Evolutionary conservation across 2,329 filamentous ascomycete genomes (phyloP).

Genomic region (Dichotomopilus funicola): DNA sequence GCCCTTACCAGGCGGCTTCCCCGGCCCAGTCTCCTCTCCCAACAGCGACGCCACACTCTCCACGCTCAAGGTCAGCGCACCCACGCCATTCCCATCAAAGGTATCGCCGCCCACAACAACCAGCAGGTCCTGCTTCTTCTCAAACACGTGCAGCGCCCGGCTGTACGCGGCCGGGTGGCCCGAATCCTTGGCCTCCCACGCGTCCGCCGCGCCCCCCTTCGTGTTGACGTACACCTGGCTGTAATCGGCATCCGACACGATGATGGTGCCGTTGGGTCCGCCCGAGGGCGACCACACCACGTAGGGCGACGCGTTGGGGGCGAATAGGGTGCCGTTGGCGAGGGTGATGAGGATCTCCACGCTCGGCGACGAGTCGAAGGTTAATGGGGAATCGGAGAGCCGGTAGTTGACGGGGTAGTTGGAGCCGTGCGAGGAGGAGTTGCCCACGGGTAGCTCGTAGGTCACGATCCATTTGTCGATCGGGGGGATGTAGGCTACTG

Average conservation of each 20-base stretch:
- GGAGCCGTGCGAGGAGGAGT: constrained; percentile 27
- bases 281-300: constrained; percentile 39
- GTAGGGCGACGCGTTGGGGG: constrained; percentile 36
- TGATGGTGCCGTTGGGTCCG: constrained; percentile 38
- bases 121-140: constrained; percentile 21
- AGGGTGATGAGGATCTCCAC: constrained; percentile 28
- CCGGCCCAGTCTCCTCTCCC: too few species aligned
- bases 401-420: constrained; percentile 40
- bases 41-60: too few species aligned
- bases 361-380: constrained; percentile 30
- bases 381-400: constrained; percentile 33
- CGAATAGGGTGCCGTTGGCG: constrained; percentile 16
- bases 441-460: constrained; percentile 28
- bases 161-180: constrained; percentile 25
- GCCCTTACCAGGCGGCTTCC: too few species aligned
- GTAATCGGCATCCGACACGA: constrained; percentile 35
- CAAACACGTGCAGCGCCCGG: constrained; percentile 25
- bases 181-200: constrained; percentile 32
- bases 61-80: constrained; percentile 9
- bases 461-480: constrained; percentile 26
- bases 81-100: constrained; percentile 14
- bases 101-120: constrained; percentile 31
- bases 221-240: constrained; percentile 37
- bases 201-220: constrained; percentile 31
- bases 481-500: constrained; percentile 24